phyloP scores from a whole-genome alignment of 108 stramenopile species.

The Fistulifera solaris region DNA sequence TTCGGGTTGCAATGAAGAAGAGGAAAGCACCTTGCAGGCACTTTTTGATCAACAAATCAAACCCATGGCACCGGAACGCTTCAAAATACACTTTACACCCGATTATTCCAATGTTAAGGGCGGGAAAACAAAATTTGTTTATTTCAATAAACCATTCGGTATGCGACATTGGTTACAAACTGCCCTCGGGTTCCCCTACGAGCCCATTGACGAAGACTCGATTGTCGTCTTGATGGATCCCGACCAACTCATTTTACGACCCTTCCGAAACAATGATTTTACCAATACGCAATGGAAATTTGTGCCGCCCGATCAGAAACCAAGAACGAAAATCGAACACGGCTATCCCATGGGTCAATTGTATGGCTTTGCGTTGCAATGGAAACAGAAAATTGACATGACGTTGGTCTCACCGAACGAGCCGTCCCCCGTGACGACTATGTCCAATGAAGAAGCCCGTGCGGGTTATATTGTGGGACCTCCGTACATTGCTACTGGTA shows the following conservation, averaged over 20 bases:
- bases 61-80: conserved; percentile 31
- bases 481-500: conserved; percentile 80
- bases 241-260: conserved; percentile 42
- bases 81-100: conserved; percentile 56
- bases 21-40: conserved; percentile 4
- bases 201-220: conserved; percentile 18
- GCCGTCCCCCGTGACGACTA: conserved; percentile 28
- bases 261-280: conserved; percentile 54
- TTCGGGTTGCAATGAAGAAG: conserved; percentile 40
- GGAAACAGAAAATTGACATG: conserved; percentile 49
- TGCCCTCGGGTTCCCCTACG: conserved; percentile 16
- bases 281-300: conserved; percentile 42
- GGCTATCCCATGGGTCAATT: conserved; percentile 86
- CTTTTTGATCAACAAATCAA: conserved; percentile 20
- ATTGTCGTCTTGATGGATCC: conserved; percentile 49
- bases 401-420: conserved; percentile 5
- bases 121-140: conserved; percentile 40
- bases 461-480: conserved; percentile 79
- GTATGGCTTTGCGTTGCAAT: conserved; percentile 83
- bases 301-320: conserved; percentile 17
- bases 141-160: conserved; percentile 57
- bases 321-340: conserved; percentile 47
- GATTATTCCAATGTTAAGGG: conserved; percentile 10
- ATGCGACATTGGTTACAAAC: conserved; percentile 48
- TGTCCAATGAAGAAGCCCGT: conserved; percentile 35